Evolutionary conservation across 2,329 filamentous ascomycete species (phyloP), one percentile per base, ranked within the genome.

Genomic region (Epichloe coenophiala): DNA sequence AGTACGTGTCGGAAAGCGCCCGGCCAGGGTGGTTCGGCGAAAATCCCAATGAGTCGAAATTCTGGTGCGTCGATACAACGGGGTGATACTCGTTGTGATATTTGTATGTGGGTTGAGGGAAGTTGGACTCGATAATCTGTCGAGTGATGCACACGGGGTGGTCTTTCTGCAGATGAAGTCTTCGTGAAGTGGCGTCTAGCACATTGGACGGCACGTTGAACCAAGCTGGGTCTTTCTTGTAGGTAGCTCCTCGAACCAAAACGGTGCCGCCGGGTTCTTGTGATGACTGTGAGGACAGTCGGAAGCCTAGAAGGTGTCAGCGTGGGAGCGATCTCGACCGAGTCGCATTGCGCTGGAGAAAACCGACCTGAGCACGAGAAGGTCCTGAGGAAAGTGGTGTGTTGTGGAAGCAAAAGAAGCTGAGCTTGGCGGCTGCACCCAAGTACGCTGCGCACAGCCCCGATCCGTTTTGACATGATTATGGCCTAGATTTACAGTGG

Each of bases 31-130:
- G 93, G 64, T 96, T 86, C 6, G 74, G 61, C 0, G 90, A 85
- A 63, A 98, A 97, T 43, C 90, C 90, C 7, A 98, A 74, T n/a
- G 90, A 93, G 68, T 98, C 93, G 64, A 98, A 98, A 66, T 98
- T 98, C 63, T 96, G 86, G 11, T 74, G 69, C 2, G 88, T 86
- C 36, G 84, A 83, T 23, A 97, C 93, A 40, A 96, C 81, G 1
- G 93, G 91, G 57, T 84, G 82, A 60, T 90, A 80, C 49, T 80
- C 73, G 61, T 88, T 88, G 72, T 96, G 81, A 60, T 86, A 82
- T 53, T 78, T 81, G 70, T 83, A 96, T 9, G 76, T 78, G 1
- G 85, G 80, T 3, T 65, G 64, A 1, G 88, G 83, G 64, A 97
- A 98, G 55, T 84, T 83, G 50, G 87, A 88, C 71, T 97, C 87